phyloP scores from a whole-genome alignment of 441 rosid species.

The Euphorbia schlechtendalii region DNA sequence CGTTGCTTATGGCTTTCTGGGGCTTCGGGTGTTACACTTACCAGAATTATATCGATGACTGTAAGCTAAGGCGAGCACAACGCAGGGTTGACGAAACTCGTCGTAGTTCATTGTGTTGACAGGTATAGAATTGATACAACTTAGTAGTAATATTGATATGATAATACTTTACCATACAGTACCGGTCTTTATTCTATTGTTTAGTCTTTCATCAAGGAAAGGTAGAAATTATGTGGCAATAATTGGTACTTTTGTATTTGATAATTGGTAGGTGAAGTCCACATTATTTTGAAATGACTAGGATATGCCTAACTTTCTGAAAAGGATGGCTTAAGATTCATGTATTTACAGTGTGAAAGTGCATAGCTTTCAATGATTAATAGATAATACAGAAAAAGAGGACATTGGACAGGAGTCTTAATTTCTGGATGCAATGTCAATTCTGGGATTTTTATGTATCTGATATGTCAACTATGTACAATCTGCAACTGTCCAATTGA shows the following conservation, averaged over 20 bases:
- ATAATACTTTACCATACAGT: neutral
- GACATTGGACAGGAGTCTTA: too few relatives aligned
- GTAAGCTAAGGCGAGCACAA: constrained; percentile 37
- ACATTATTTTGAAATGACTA: neutral
- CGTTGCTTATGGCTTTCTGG: constrained; percentile 73
- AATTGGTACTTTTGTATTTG: neutral
- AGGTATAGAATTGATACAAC: neutral
- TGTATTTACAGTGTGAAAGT: too few relatives aligned
- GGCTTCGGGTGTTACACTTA: constrained; percentile 70
- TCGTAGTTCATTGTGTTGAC: constrained; percentile 13
- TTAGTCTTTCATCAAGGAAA: neutral
- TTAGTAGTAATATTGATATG: neutral
- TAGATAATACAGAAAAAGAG: too few relatives aligned
- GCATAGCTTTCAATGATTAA: too few relatives aligned
- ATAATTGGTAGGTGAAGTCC: neutral
- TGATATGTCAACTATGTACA: too few relatives aligned
- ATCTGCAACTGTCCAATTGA: too few relatives aligned
- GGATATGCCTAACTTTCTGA: neutral
- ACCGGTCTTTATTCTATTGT: neutral
- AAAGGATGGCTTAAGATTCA: neutral
- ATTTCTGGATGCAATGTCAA: too few relatives aligned
- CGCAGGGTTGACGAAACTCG: constrained; percentile 17
- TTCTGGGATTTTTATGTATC: too few relatives aligned
- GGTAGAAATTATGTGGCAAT: neutral
- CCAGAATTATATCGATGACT: constrained; percentile 69